Percentiles rank a stretch among this genome's conserved stretches.
Conservation (phyloP, 78 protist species). For the Goniomonas avonlea region DNA sequence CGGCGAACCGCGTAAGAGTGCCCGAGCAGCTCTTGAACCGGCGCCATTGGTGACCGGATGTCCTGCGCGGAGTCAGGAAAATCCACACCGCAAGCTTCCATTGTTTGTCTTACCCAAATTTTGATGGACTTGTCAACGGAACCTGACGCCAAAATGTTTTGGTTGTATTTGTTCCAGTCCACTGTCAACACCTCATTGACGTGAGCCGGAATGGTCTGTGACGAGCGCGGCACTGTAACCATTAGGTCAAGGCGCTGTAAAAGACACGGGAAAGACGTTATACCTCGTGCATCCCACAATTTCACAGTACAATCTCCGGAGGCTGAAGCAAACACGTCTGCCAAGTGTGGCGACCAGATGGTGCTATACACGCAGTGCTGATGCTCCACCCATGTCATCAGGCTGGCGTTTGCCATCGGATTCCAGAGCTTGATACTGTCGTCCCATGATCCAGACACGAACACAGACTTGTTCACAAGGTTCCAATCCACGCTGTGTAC, state of each 20-base stretch:
- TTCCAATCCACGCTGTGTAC: conserved; percentile 66
- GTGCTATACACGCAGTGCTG: conserved; percentile 64
- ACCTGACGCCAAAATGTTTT: conserved; percentile 50
- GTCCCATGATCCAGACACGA: conserved; percentile 66
- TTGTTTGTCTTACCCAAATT: conserved; percentile 46
- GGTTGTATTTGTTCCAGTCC: conserved; percentile 77
- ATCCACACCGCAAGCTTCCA: not conserved
- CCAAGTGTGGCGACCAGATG: conserved; percentile 55
- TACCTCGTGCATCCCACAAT: too few relatives aligned
- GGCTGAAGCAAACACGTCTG: conserved; percentile 54
- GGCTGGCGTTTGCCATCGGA: conserved; percentile 4
- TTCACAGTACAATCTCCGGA: conserved; percentile 60
- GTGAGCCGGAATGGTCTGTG: conserved; percentile 44
- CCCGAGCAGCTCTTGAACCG: conserved; percentile 44
- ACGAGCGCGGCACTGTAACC: not conserved
- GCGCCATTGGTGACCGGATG: conserved; percentile 52
- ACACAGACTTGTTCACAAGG: conserved; percentile 29
- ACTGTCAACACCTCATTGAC: conserved; percentile 47
- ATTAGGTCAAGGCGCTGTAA: too few relatives aligned
- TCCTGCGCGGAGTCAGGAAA: not conserved
- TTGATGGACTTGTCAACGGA: conserved; percentile 65
- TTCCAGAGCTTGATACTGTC: conserved; percentile 54
- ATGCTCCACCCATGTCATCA: conserved; percentile 52
- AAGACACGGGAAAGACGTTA: too few relatives aligned
- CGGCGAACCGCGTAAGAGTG: conserved; percentile 63